Conservation (phyloP, 2,329 filamentous ascomycete species). For the Sclerotinia minor region DNA sequence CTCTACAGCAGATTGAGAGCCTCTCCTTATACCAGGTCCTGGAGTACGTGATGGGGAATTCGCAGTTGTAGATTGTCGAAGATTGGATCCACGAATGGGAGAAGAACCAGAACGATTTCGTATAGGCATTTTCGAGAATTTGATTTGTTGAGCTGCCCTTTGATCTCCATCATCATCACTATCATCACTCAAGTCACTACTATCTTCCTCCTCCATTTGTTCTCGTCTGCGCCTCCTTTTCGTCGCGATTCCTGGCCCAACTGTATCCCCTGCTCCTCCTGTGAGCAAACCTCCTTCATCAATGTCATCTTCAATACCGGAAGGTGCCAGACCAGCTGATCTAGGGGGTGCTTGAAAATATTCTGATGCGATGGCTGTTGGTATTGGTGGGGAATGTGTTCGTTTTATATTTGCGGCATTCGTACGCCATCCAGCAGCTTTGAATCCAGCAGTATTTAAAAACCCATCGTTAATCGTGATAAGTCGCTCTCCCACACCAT, state of each 20-base stretch:
- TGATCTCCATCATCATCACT: conserved; percentile 76
- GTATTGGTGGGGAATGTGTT: conserved; percentile 83
- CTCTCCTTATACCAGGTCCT: conserved; percentile 53
- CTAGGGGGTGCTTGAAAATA: conserved; percentile 75
- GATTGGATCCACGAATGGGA: conserved; percentile 68
- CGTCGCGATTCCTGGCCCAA: conserved; percentile 66
- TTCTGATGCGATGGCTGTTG: conserved; percentile 77
- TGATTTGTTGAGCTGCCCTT: conserved; percentile 81
- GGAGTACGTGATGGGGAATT: conserved; percentile 67
- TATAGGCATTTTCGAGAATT: conserved; percentile 94
- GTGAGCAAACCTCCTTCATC: conserved; percentile 70
- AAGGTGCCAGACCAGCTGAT: conserved; percentile 54
- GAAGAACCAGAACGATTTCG: conserved; percentile 85
- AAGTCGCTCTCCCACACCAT: conserved; percentile 81
- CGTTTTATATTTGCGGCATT: conserved; percentile 76
- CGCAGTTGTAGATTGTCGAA: conserved; percentile 62
- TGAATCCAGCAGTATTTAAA: conserved; percentile 78
- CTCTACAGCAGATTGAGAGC: conserved; percentile 71
- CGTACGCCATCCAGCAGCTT: conserved; percentile 76
- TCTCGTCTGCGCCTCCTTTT: conserved; percentile 67
- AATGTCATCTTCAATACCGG: conserved; percentile 63
- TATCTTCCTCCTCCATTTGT: conserved; percentile 76
- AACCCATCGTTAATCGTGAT: conserved; percentile 79
- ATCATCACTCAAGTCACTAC: conserved; percentile 80
- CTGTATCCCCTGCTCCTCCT: conserved; percentile 64